Percentiles rank a stretch among this genome's conserved stretches.
Conservation (phyloP, 2,329 filamentous ascomycete genomes). For the Talaromyces sp. region DNA sequence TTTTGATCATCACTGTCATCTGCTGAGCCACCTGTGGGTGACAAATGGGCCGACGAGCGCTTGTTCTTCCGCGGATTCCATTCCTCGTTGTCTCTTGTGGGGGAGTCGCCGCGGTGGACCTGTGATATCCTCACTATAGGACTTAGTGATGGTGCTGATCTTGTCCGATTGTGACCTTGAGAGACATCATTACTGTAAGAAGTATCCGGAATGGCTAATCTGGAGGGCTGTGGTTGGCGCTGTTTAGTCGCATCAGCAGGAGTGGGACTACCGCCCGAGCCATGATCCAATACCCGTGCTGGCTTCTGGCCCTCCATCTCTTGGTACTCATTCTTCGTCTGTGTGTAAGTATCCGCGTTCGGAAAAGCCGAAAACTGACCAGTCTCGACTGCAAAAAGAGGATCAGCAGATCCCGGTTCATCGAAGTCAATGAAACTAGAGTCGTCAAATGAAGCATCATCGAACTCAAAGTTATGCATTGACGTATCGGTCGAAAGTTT, state of each 20-base stretch:
- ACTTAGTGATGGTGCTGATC: conserved; percentile 33
- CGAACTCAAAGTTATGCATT: conserved; percentile 7
- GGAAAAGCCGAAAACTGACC: neutral
- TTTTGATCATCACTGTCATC: conserved; percentile 26
- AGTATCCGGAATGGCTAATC: conserved; percentile 20
- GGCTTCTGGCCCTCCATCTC: neutral
- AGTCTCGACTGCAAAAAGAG: neutral
- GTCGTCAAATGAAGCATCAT: conserved; percentile 6
- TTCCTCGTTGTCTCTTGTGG: conserved; percentile 29
- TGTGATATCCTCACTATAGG: conserved; percentile 46
- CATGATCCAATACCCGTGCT: neutral
- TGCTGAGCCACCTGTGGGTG: conserved; percentile 29
- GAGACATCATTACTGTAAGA: conserved; percentile 21
- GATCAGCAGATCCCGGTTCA: conserved; percentile 11
- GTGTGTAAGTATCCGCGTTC: conserved; percentile 14
- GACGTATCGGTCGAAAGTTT: conserved; percentile 10
- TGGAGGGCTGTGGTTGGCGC: conserved; percentile 15
- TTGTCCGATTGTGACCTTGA: conserved; percentile 9
- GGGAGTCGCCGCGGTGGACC: conserved; percentile 44
- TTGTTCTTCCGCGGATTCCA: conserved; percentile 26
- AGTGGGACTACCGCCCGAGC: neutral
- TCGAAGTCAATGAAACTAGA: conserved; percentile 7
- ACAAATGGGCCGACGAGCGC: conserved; percentile 36
- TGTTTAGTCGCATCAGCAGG: neutral
- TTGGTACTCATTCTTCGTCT: conserved; percentile 15